Evolutionary conservation across 2,329 filamentous ascomycete species (phyloP).

Genomic region (Diaporthe nobilis): DNA sequence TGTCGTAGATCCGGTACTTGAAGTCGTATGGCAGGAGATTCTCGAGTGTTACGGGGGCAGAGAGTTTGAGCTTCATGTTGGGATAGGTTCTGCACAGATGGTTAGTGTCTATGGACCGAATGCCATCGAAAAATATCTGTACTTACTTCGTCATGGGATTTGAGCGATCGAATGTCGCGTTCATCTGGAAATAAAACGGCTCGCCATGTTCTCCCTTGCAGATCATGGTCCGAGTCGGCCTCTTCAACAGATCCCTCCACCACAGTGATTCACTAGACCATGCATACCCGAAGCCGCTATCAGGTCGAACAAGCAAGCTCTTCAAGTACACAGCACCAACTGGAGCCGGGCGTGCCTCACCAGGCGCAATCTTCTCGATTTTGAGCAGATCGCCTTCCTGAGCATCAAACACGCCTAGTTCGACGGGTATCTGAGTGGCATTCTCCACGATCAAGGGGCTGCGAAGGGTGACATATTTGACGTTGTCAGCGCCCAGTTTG

Average conservation of each 20-base stretch:
- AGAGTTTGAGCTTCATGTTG: slow-evolving; percentile 93
- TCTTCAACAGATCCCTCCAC: slow-evolving; percentile 91
- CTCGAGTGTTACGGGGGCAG: slow-evolving; percentile 92
- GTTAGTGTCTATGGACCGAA: slow-evolving; percentile 50
- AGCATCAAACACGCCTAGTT: slow-evolving; percentile 90
- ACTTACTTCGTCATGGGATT: slow-evolving; percentile 83
- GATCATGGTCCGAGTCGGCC: slow-evolving; percentile 87
- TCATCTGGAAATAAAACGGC: slow-evolving; percentile 97
- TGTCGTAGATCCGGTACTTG: slow-evolving; percentile 99
- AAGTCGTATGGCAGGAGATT: slow-evolving; percentile 97
- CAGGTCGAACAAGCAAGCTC: slow-evolving; percentile 87
- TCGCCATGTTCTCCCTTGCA: slow-evolving; percentile 90
- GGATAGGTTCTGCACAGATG: slow-evolving; percentile 78
- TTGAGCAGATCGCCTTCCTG: slow-evolving; percentile 92
- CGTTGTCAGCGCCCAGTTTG: slow-evolving; percentile 90
- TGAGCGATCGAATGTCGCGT: slow-evolving; percentile 85
- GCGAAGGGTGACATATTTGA: slow-evolving; percentile 97
- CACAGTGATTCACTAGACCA: slow-evolving; percentile 93
- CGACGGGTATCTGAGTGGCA: slow-evolving; percentile 95
- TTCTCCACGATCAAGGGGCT: slow-evolving; percentile 95
- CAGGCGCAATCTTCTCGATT: slow-evolving; percentile 97
- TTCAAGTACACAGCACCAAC: slow-evolving; percentile 94
- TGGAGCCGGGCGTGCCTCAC: slow-evolving; percentile 89
- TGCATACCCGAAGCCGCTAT: slow-evolving; percentile 95
- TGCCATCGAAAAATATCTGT: accelerated